These are phyloP conservation scores for Curvularia spicifera DNA, from an alignment of 2,329 filamentous ascomycete species.

Conservation along the genomic window DNA sequence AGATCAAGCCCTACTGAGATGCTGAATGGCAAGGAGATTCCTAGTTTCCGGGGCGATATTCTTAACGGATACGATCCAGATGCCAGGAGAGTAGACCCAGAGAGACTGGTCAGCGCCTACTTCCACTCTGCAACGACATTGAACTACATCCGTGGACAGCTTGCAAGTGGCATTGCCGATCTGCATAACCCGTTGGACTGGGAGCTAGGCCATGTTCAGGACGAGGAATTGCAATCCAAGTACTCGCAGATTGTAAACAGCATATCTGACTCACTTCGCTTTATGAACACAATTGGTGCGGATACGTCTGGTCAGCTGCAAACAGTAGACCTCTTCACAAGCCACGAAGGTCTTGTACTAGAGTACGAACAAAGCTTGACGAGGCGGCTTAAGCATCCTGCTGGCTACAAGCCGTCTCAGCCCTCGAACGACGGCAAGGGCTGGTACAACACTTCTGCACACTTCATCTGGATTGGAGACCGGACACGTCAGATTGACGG, in stretches of 20 bases:
- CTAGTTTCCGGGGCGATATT: constrained; percentile 93
- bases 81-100: constrained; percentile 81
- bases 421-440: constrained; percentile 57
- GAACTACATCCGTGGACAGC: constrained; percentile 86
- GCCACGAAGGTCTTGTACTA: constrained; percentile 90
- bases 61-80: constrained; percentile 83
- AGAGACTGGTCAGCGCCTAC: constrained; percentile 86
- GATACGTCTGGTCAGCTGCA: constrained; percentile 83
- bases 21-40: constrained; percentile 78
- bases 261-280: constrained; percentile 88
- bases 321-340: constrained; percentile 93
- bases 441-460: constrained; percentile 93
- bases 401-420: constrained; percentile 47
- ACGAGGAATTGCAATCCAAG: constrained; percentile 80
- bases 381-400: constrained; percentile 71
- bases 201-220: constrained; percentile 88
- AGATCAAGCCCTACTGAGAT: constrained; percentile 86
- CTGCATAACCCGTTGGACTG: constrained; percentile 93
- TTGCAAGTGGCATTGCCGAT: constrained; percentile 89
- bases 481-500: constrained; percentile 92
- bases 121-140: constrained; percentile 93
- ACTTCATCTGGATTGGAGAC: constrained; percentile 99
- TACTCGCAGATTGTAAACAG: constrained; percentile 85
- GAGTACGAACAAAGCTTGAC: constrained; percentile 94
- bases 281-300: constrained; percentile 93